A percentile compares a stretch with the other conserved stretches of the same genome.
Evolutionary conservation across 495 filamentous ascomycete species (phyloP).

Genomic region (Alectoria sarmentosa): DNA sequence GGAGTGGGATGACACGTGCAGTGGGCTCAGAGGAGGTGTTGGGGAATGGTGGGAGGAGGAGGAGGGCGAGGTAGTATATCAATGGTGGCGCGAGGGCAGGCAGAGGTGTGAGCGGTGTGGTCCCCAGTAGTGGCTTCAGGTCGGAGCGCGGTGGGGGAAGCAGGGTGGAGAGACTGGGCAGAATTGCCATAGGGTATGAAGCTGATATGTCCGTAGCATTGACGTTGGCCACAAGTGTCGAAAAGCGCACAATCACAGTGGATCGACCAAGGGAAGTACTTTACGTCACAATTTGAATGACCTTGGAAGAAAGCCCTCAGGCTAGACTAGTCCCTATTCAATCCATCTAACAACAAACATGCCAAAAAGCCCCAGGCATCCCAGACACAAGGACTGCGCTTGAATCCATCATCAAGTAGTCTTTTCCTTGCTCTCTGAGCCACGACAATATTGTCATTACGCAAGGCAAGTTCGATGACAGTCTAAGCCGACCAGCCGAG

Average conservation of each 20-base stretch:
- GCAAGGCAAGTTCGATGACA: not conserved
- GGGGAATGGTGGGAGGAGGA: conserved; percentile 25
- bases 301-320: not conserved
- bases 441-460: not conserved
- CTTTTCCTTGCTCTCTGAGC: not conserved
- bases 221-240: no score
- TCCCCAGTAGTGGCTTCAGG: conserved; percentile 20
- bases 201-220: not conserved
- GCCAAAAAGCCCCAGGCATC: not conserved
- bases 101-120: conserved; percentile 19
- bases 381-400: not conserved
- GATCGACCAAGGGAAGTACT: no score
- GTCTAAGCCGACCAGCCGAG: no score
- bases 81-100: conserved; percentile 24
- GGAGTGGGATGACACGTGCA: conserved; percentile 10
- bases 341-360: not conserved
- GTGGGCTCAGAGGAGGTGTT: not conserved
- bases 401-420: no score
- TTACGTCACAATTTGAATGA: not conserved
- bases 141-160: conserved; percentile 19
- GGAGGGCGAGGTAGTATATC: conserved; percentile 25
- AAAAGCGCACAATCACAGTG: no score
- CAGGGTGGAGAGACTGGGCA: conserved; percentile 10
- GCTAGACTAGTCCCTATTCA: not conserved
- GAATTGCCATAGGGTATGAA: not conserved